Conservation (phyloP, 208 protist genomes). For the Porcisia deanei region DNA sequence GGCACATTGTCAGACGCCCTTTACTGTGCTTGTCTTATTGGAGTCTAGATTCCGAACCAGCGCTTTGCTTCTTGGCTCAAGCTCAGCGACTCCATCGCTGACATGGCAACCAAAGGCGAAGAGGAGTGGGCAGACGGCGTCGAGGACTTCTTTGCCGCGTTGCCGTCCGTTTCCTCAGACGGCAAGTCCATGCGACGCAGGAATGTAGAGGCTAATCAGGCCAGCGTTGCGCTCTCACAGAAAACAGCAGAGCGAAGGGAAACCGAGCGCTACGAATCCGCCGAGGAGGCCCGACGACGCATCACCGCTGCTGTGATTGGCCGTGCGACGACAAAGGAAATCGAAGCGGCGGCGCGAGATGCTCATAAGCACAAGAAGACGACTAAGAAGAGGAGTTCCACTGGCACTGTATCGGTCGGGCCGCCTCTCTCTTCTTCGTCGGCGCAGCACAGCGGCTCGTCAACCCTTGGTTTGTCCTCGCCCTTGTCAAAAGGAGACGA, state of each 20-base stretch:
- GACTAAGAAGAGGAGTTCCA: conserved; percentile 9
- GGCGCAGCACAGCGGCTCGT: neutral
- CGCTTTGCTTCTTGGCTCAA: neutral
- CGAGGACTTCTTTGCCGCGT: conserved; percentile 67
- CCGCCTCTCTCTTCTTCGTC: neutral
- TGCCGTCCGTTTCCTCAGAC: conserved; percentile 28
- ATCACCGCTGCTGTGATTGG: conserved; percentile 65
- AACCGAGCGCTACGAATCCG: conserved; percentile 32
- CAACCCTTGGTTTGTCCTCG: neutral
- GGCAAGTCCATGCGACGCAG: conserved; percentile 51
- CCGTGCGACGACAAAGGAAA: conserved; percentile 67
- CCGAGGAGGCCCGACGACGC: conserved; percentile 47
- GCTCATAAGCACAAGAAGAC: conserved; percentile 23
- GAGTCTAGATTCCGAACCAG: neutral
- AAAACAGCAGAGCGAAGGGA: conserved; percentile 16
- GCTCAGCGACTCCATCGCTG: neutral
- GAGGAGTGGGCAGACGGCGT: conserved; percentile 73
- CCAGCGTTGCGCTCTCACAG: conserved; percentile 8
- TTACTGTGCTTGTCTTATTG: neutral
- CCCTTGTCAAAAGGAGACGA: neutral
- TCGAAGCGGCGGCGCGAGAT: conserved; percentile 33
- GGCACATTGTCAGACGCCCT: neutral
- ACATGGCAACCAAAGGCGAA: conserved; percentile 15
- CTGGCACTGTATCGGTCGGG: neutral
- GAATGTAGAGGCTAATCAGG: conserved; percentile 42